phyloP scores from a whole-genome alignment of 495 filamentous ascomycete species.

The Darksidea phi region DNA sequence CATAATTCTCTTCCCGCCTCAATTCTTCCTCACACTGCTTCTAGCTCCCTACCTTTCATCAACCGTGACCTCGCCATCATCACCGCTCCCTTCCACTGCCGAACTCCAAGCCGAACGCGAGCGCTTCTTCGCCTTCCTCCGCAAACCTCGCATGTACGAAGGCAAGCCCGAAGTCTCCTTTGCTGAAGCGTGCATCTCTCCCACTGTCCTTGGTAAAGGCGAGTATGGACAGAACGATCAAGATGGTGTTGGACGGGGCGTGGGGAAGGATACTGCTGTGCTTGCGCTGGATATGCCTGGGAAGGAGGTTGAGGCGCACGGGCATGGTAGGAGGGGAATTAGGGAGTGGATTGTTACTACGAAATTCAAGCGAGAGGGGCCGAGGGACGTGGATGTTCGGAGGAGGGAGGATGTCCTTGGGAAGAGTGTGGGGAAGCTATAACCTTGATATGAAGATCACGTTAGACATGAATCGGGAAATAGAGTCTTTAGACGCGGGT shows the following conservation, averaged over 20 bases:
- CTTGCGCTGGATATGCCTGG: conserved; percentile 71
- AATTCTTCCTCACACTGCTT: conserved; percentile 73
- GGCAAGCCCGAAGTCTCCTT: conserved; percentile 59
- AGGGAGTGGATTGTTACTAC: conserved; percentile 71
- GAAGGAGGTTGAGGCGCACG: conserved; percentile 58
- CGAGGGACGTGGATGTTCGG: conserved; percentile 43
- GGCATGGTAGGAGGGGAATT: conserved; percentile 63
- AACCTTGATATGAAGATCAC: no score
- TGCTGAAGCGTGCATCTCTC: conserved; percentile 76
- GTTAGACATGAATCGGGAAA: no score
- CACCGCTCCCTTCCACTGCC: conserved; percentile 41
- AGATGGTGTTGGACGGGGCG: conserved; percentile 41
- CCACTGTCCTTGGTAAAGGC: conserved; percentile 58
- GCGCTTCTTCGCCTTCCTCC: conserved; percentile 58
- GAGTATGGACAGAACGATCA: conserved; percentile 42
- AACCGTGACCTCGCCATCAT: conserved; percentile 25
- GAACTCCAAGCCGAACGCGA: conserved; percentile 57
- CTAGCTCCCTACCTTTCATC: conserved; percentile 60
- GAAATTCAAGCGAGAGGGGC: conserved; percentile 52
- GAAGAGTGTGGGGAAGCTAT: background rate
- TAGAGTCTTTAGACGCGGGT: no score
- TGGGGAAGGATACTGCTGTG: conserved; percentile 59
- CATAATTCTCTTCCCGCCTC: conserved; percentile 86
- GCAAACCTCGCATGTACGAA: conserved; percentile 19
- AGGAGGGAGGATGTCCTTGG: conserved; percentile 40